A percentile compares a stretch with the other conserved stretches of the same genome.
phyloP scores from a whole-genome alignment of 495 filamentous ascomycete species.

The Viridothelium virens region DNA sequence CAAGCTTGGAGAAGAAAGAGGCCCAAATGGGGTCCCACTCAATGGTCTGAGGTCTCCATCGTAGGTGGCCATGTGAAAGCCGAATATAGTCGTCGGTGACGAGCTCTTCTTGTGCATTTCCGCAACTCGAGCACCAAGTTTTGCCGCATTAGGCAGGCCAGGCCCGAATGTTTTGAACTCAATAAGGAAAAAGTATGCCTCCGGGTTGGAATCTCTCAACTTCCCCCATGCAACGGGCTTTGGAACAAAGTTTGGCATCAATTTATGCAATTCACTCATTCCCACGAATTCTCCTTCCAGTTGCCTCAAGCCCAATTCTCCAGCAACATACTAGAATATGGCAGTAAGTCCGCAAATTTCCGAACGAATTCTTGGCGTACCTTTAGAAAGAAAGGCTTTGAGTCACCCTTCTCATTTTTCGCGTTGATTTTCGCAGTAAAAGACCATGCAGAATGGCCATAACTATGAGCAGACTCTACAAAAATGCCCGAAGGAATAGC shows the following conservation, averaged over 20 bases:
- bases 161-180: conserved; percentile 8
- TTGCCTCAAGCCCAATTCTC: background rate
- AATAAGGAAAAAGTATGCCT: conserved; percentile 5
- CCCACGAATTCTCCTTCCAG: conserved; percentile 6
- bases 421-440: conserved; percentile 3
- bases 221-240: conserved; percentile 7
- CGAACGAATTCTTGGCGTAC: background rate
- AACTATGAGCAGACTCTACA: conserved; percentile 1
- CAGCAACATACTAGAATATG: background rate
- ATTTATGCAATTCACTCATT: conserved; percentile 4
- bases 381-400: conserved; percentile 4
- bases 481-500: conserved; percentile 1
- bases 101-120: conserved; percentile 2
- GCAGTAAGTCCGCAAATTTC: background rate
- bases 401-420: background rate
- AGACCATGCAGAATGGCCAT: conserved; percentile 7
- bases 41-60: background rate
- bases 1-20: background rate
- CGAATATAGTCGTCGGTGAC: conserved; percentile 1
- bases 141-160: background rate
- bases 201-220: background rate
- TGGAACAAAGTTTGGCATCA: conserved; percentile 8
- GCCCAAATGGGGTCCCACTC: background rate
- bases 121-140: conserved; percentile 4
- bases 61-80: conserved; percentile 4